Evolutionary conservation across 129 eudicot species (phyloP).

Genomic region (Artemisia argyi): DNA sequence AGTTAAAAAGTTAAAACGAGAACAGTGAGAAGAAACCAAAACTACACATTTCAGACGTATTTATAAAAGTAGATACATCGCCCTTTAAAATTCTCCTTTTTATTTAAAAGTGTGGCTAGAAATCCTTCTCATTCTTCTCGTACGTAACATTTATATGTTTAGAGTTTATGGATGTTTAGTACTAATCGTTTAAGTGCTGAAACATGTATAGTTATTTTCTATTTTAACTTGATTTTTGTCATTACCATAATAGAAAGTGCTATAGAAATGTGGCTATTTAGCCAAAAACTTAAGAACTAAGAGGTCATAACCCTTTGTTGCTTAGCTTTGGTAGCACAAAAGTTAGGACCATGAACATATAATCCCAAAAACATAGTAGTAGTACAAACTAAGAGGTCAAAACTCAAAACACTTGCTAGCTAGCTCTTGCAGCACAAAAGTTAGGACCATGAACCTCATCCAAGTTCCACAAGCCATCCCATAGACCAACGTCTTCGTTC

Average conservation of each 20-base stretch:
- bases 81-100: too few species aligned
- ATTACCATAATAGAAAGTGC: not conserved
- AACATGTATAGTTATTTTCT: not conserved
- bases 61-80: too few species aligned
- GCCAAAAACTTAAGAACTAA: not conserved
- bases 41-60: too few species aligned
- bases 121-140: too few species aligned
- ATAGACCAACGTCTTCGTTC: conserved; percentile 45
- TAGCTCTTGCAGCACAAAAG: conserved; percentile 20
- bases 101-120: too few species aligned
- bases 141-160: too few species aligned
- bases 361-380: conserved; percentile 28
- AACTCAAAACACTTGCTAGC: conserved; percentile 8
- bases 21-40: too few species aligned
- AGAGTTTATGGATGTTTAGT: not conserved
- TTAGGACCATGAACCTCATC: conserved; percentile 49
- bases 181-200: not conserved
- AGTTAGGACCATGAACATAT: conserved; percentile 41
- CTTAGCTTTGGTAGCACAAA: conserved; percentile 13
- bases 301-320: not conserved
- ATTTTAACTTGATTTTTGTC: not conserved
- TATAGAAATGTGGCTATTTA: not conserved
- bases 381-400: not conserved
- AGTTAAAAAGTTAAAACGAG: too few species aligned
- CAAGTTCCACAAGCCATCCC: conserved; percentile 68